Evolutionary conservation across 805 yeast species (phyloP).

Genomic region (Ogataea siamensis): DNA sequence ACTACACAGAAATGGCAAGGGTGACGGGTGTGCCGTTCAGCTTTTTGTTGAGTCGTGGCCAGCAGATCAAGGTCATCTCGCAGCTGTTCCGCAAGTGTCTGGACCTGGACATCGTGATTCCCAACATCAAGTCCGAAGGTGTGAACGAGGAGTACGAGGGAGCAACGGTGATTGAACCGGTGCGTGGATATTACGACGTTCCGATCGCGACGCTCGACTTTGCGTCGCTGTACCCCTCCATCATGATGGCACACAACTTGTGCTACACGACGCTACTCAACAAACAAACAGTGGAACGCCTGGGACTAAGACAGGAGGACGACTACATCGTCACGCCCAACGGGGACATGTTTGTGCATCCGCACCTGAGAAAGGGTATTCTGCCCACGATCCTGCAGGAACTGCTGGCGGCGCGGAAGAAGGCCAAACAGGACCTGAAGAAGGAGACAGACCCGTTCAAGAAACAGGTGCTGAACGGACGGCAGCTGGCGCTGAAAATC

Average conservation of each 20-base stretch:
- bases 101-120: conserved; percentile 81
- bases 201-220: conserved; percentile 98
- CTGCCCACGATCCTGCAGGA: conserved; percentile 90
- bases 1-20: conserved; percentile 98
- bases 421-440: conserved; percentile 86
- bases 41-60: conserved; percentile 85
- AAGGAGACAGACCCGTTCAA: conserved; percentile 93
- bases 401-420: conserved; percentile 84
- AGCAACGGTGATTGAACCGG: conserved; percentile 98
- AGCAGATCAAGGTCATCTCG: conserved; percentile 95
- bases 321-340: conserved; percentile 90
- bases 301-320: conserved; percentile 59
- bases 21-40: conserved; percentile 99
- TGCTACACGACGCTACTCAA: conserved; percentile 90
- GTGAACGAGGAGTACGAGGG: conserved; percentile 94
- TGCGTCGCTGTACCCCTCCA: conserved; percentile 95
- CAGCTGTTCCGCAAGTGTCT: conserved; percentile 93
- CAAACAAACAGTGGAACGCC: conserved; percentile 62
- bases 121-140: conserved; percentile 82
- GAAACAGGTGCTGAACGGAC: conserved; percentile 90
- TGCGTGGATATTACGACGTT: conserved; percentile 90
- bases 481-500: conserved; percentile 93
- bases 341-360: conserved; percentile 84
- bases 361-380: conserved; percentile 71
- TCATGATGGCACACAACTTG: conserved; percentile 98